Conservation (phyloP, 78 protist species). For the Neovahlkampfia damariscottae region DNA sequence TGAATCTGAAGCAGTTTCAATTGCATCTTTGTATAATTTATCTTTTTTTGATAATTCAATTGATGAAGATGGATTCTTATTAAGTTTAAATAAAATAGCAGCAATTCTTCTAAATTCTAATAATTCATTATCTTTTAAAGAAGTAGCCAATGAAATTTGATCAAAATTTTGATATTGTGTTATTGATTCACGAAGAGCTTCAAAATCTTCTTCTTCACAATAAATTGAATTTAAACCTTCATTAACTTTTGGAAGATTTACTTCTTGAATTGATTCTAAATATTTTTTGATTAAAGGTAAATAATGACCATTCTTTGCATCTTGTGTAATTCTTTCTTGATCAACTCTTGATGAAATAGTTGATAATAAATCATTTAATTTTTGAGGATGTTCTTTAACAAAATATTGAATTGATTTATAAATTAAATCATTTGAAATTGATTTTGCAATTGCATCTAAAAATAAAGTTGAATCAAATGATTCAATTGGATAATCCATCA, state of each 20-base stretch:
- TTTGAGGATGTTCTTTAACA: conserved; percentile 50
- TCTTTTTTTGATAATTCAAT: conserved; percentile 90
- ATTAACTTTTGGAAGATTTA: conserved; percentile 55
- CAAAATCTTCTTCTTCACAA: conserved; percentile 94
- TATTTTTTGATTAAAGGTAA: conserved; percentile 83
- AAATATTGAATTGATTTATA: conserved; percentile 84
- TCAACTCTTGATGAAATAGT: conserved; percentile 66
- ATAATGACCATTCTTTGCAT: conserved; percentile 22
- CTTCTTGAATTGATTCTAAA: conserved; percentile 65
- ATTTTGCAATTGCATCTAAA: conserved; percentile 79
- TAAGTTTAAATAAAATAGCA: conserved; percentile 70
- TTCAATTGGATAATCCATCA: conserved; percentile 88
- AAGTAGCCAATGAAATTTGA: conserved; percentile 69
- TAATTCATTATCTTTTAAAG: conserved; percentile 81
- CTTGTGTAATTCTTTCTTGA: conserved; percentile 62
- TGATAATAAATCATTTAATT: conserved; percentile 67
- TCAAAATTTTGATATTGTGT: conserved; percentile 76
- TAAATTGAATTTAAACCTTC: conserved; percentile 87
- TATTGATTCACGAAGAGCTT: conserved; percentile 68
- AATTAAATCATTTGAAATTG: conserved; percentile 80
- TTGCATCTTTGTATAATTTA: conserved; percentile 87
- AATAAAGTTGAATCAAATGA: conserved; percentile 89
- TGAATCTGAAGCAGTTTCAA: conserved; percentile 84
- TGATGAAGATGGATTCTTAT: conserved; percentile 53
- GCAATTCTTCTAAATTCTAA: conserved; percentile 94